A percentile compares a stretch with the other conserved stretches of the same genome.
phyloP scores from a whole-genome alignment of 2,329 filamentous ascomycete species.

The Penicillium frequentans region DNA sequence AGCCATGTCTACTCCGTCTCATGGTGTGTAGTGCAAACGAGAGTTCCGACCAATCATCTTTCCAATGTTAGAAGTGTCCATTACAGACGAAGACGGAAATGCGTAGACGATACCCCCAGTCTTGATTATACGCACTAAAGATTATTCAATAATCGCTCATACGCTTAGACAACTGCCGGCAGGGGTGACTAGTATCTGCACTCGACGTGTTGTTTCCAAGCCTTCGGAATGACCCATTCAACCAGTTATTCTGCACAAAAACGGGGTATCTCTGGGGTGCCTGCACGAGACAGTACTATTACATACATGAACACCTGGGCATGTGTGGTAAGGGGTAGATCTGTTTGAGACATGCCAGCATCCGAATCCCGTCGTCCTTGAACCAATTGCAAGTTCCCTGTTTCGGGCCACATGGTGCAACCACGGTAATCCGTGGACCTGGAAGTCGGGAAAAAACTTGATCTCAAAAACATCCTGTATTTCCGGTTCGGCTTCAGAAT shows the following conservation, averaged over 20 bases:
- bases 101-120: not conserved
- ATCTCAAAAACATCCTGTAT: not conserved
- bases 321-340: constrained; percentile 1
- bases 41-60: not conserved
- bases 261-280: not conserved
- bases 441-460: constrained; percentile 1
- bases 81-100: not conserved
- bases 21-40: not conserved
- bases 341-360: constrained; percentile 12
- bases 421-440: constrained; percentile 10
- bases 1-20: not conserved
- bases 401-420: constrained; percentile 16
- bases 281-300: constrained; percentile 2
- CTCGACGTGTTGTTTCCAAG: not conserved
- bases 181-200: not conserved
- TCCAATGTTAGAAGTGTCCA: not conserved
- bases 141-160: too few relatives aligned
- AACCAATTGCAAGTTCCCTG: constrained; percentile 14
- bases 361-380: constrained; percentile 5
- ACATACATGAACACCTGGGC: not conserved
- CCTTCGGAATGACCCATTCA: not conserved
- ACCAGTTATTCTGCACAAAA: not conserved
- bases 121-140: not conserved
- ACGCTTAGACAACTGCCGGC: not conserved
- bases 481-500: not conserved